Evolutionary conservation across 495 filamentous ascomycete species (phyloP), one percentile per base, ranked within the genome.

Genomic region (Penicillium longicatenatum): DNA sequence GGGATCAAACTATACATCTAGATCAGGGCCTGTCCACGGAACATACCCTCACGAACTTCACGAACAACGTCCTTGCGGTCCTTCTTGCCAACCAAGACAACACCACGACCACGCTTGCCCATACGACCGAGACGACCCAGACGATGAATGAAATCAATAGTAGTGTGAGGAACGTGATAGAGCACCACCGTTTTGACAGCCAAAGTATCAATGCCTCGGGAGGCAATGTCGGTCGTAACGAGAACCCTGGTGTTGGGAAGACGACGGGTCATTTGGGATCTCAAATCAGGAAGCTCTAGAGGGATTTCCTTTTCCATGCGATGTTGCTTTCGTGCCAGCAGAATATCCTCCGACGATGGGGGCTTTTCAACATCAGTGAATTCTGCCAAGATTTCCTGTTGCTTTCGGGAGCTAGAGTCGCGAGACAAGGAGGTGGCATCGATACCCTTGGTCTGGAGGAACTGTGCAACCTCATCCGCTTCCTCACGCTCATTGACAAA

Each of bases 401-500:
- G 86, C 12, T 87, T 84, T 24, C 84, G 82, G 59, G 89, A 84
- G 33, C 83, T 79, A 16, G 88, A 89, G 67, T 98, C 94, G 26
- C 95, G 80, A 58, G 86, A 89, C 50, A 98, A 80, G 2, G 92
- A 86, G 8, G 88, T 74, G 11, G 92, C 91, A 59, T 97, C 89
- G 63, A 98, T 91, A 31, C 91, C 91, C 75, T 96, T 98, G 19
- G 81, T 83, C 10, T 75, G 69, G 1, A 98, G 86, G 72, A 89
- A 98, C 9, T 89, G 71, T 16, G 92, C 87, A 0, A 98, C 81
- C 65, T 92, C 87, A 45, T 83, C 77, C 0, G 94, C 87, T 60
- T 89, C 90, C 65, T 98, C 93, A 29, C 95, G 88, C 79, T 97
- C 91, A 71, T 98, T 98, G 70, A 98, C 95, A 63, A 98, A 98